phyloP scores from a whole-genome alignment of 805 yeast species.

The Grigorovia humatica region DNA sequence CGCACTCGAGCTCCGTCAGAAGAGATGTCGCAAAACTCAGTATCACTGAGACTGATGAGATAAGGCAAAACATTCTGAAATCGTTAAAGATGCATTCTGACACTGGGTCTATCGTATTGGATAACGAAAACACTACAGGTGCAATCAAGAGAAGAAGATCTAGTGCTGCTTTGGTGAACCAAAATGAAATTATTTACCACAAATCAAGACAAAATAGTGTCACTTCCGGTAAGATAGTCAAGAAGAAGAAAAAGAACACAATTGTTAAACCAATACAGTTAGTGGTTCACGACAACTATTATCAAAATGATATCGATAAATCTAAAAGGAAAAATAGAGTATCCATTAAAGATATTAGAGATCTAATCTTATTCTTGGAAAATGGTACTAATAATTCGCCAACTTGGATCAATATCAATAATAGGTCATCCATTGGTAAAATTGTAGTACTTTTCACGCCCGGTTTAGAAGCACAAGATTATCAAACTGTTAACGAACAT shows the following conservation, averaged over 20 bases:
- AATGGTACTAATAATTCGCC: conserved; percentile 36
- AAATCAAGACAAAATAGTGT: conserved; percentile 7
- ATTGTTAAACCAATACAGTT: conserved; percentile 24
- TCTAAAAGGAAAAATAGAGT: conserved; percentile 15
- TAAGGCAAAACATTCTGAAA: conserved; percentile 8
- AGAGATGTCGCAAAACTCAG: conserved; percentile 21
- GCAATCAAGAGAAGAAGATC: conserved; percentile 21
- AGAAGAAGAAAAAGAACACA: conserved; percentile 26
- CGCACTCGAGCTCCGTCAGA: conserved; percentile 5
- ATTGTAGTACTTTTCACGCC: conserved; percentile 54
- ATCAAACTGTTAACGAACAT: conserved; percentile 17
- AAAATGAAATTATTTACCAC: neutral
- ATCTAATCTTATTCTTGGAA: conserved; percentile 35
- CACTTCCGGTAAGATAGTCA: conserved; percentile 6
- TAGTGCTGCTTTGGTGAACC: conserved; percentile 11
- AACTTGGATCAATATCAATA: conserved; percentile 39
- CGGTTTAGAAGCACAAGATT: conserved; percentile 44
- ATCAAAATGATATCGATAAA: neutral
- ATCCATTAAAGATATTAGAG: conserved; percentile 35
- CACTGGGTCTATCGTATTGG: neutral
- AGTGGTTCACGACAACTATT: conserved; percentile 24
- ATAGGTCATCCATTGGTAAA: conserved; percentile 39
- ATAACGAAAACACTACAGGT: neutral
- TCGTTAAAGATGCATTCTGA: conserved; percentile 3
- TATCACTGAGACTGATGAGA: conserved; percentile 13